Evolutionary conservation across 805 yeast genomes (phyloP).

Genomic region (Wickerhamomyces ciferrii): DNA sequence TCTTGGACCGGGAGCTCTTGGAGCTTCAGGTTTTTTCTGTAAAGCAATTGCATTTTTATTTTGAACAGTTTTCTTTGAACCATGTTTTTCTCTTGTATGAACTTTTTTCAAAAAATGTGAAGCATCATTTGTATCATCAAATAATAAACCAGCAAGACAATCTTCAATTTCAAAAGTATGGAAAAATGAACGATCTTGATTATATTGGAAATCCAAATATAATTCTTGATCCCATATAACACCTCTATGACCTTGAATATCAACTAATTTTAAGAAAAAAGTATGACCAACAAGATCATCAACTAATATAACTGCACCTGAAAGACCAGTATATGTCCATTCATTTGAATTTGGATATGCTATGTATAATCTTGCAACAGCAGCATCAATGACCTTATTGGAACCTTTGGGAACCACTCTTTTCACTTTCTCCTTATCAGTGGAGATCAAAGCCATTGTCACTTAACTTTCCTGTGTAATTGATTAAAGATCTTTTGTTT

Average conservation of each 20-base stretch:
- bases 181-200: slow-evolving; percentile 92
- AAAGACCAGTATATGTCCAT: slow-evolving; percentile 86
- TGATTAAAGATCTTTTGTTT: too few species aligned
- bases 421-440: slow-evolving; percentile 86
- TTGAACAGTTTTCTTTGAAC: slow-evolving; percentile 76
- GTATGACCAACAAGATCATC: slow-evolving; percentile 95
- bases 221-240: slow-evolving; percentile 97
- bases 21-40: slow-evolving; percentile 40
- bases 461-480: too few species aligned
- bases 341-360: slow-evolving; percentile 79
- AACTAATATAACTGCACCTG: slow-evolving; percentile 82
- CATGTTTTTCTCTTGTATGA: slow-evolving; percentile 70
- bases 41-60: slow-evolving; percentile 87
- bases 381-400: slow-evolving; percentile 84
- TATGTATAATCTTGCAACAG: slow-evolving; percentile 83
- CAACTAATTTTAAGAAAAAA: slow-evolving; percentile 85
- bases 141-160: slow-evolving; percentile 78
- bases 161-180: slow-evolving; percentile 93
- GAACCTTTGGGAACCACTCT: slow-evolving; percentile 84
- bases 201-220: slow-evolving; percentile 80
- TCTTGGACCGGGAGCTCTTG: slow-evolving; percentile 24
- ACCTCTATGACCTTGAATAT: slow-evolving; percentile 75
- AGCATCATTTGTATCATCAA: slow-evolving; percentile 88
- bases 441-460: slow-evolving; percentile 30
- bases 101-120: slow-evolving; percentile 79